Evolutionary conservation across 768 basidiomycete species (phyloP), one percentile per base, ranked within the genome.

Genomic region (Trametes meyenii): DNA sequence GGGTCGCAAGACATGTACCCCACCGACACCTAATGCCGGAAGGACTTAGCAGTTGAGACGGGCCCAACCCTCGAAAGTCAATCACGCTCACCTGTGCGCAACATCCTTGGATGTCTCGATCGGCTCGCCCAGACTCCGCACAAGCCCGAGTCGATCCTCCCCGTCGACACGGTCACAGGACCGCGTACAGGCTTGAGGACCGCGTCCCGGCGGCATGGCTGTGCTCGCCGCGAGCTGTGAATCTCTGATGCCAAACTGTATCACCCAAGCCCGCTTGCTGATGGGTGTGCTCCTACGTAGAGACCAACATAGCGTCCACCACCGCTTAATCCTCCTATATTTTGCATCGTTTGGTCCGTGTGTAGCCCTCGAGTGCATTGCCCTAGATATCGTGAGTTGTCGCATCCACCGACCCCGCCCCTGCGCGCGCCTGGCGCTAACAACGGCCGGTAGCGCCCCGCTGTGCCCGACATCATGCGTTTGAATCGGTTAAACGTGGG

Each of bases 101-200:
- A 33, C 29, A 33, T 33, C 29, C 29, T 33, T 8, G 29, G 29
- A 33, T 33, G 29, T 33, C 29, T 33, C 29, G 29, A 33, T 33
- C 29, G 29, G 8, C 29, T 8, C 8, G 29, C 29, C 29, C 29
- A 33, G 29, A 33, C 29, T 33, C 29, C 29, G 29, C 29, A 33
- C 29, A 33, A 33, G 11, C 42, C 13, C 24, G 14, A 42, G 40
- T 3, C 40, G 40, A n/a, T 13, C 14, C 13, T 5, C 39, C 26
- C 38, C 38, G 48, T 58, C 14, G 56, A 50, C 56, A 58, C 56
- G 56, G 56, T 58, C 56, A 58, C 56, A 50, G 56, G 56, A 58
- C 56, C 56, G 56, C 48, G 56, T 58, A 58, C 56, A 50, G 56
- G 26, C 39, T 33, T 23, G 39, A 17, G 23, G 11, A 13, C 24